These are phyloP conservation scores for Phytophthora niederhauseri DNA, from an alignment of 352 stramenopile species.

Conservation along the genomic window DNA sequence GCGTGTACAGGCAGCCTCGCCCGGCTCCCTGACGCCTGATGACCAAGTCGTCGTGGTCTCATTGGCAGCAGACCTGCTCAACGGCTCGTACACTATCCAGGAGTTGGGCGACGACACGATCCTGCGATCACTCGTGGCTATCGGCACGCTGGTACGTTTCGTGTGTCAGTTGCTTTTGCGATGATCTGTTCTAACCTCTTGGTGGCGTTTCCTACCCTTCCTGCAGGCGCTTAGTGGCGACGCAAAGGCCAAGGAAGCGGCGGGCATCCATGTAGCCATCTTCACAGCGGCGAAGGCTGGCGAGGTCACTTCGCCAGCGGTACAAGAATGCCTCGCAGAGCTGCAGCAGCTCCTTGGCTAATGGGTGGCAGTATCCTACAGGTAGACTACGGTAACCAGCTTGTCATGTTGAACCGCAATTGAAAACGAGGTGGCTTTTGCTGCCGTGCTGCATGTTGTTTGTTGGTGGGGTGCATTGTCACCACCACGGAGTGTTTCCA, in stretches of 20 bases:
- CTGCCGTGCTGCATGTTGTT: too few relatives aligned
- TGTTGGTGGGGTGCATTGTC: conserved; percentile 19
- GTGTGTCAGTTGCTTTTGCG: neutral
- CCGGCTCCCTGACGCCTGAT: conserved; percentile 44
- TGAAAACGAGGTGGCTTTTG: conserved; percentile 6
- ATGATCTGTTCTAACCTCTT: neutral
- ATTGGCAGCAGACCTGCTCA: conserved; percentile 55
- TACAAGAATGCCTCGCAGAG: conserved; percentile 66
- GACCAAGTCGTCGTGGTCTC: conserved; percentile 60
- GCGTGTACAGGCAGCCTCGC: conserved; percentile 39
- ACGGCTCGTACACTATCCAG: conserved; percentile 52
- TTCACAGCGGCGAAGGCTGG: conserved; percentile 58
- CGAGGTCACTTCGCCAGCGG: conserved; percentile 42
- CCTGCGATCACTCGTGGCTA: conserved; percentile 64
- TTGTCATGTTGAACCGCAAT: conserved; percentile 12
- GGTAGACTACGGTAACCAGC: conserved; percentile 1
- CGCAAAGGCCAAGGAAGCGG: conserved; percentile 51
- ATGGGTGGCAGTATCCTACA: neutral
- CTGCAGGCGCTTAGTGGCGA: conserved; percentile 47
- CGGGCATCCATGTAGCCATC: conserved; percentile 54
- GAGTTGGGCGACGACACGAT: conserved; percentile 83
- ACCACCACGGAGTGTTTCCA: conserved; percentile 22
- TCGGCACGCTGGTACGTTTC: conserved; percentile 70
- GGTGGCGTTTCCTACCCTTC: neutral
- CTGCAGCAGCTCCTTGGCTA: conserved; percentile 44